Evolutionary conservation across 805 yeast species (phyloP).

Genomic region (Pichia pseudocactophila): DNA sequence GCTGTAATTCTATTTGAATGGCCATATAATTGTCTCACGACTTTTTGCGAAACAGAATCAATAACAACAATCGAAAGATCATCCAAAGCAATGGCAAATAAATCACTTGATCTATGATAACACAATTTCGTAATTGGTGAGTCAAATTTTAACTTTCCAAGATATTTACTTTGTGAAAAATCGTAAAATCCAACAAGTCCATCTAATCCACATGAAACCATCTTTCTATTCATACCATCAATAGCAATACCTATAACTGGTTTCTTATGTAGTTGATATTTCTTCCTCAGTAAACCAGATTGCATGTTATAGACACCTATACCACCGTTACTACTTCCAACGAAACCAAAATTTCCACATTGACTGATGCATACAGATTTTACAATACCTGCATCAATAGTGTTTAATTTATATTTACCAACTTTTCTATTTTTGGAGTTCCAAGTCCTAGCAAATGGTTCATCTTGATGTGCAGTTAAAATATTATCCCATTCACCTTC

Average conservation of each 20-base stretch:
- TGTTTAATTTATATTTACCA: constrained; percentile 61
- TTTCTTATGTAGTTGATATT: constrained; percentile 60
- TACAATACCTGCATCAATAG: constrained; percentile 72
- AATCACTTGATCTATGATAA: constrained; percentile 74
- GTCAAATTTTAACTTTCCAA: constrained; percentile 59
- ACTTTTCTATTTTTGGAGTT: constrained; percentile 67
- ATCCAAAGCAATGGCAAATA: constrained; percentile 79
- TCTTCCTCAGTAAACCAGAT: constrained; percentile 74
- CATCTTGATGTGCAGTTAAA: constrained; percentile 80
- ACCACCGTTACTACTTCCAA: constrained; percentile 83
- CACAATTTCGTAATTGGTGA: constrained; percentile 73
- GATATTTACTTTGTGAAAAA: constrained; percentile 59
- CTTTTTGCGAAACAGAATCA: constrained; percentile 71
- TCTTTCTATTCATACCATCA: constrained; percentile 82
- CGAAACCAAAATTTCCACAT: constrained; percentile 91
- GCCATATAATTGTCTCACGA: constrained; percentile 83
- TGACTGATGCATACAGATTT: constrained; percentile 73
- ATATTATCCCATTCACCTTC: constrained; percentile 92
- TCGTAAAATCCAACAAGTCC: constrained; percentile 84
- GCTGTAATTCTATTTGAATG: constrained; percentile 83
- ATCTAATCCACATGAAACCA: constrained; percentile 84
- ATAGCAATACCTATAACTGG: constrained; percentile 83
- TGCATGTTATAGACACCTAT: constrained; percentile 84
- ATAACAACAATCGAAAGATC: constrained; percentile 76
- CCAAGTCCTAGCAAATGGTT: constrained; percentile 86